phyloP scores from a whole-genome alignment of 73 alveolate species.

The Symbiodinium natans region DNA sequence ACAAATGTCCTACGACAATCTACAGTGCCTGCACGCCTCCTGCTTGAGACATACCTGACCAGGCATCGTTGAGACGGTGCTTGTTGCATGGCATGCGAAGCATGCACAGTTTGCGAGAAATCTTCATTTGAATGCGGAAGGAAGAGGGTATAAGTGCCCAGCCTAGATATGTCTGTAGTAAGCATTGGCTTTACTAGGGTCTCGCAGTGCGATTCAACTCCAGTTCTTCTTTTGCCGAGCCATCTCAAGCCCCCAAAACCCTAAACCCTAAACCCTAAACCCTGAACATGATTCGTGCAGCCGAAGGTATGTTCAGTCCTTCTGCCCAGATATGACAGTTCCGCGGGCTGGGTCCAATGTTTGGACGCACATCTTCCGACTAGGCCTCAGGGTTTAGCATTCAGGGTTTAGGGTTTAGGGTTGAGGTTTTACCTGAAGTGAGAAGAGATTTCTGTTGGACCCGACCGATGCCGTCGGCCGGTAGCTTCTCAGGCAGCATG shows the following conservation, averaged over 20 bases:
- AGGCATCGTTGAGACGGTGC: neutral
- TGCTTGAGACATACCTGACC: neutral
- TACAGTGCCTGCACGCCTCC: neutral
- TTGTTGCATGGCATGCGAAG: neutral
- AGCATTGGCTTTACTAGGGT: neutral
- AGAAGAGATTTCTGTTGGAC: neutral
- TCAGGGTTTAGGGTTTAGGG: neutral
- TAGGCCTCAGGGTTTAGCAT: neutral
- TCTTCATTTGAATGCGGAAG: conserved; percentile 11
- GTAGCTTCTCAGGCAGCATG: neutral
- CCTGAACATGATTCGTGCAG: too few relatives aligned
- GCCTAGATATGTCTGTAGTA: too few relatives aligned
- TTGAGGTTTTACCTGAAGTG: neutral
- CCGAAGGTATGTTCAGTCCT: neutral
- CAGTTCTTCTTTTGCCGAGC: neutral
- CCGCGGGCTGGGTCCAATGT: neutral
- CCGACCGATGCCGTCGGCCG: neutral
- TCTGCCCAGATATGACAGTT: neutral
- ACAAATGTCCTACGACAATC: too few relatives aligned
- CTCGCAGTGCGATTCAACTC: neutral
- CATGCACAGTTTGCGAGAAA: neutral
- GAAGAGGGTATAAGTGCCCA: neutral
- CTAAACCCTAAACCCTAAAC: too few relatives aligned
- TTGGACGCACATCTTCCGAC: too few relatives aligned
- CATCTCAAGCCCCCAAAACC: neutral